Evolutionary conservation across 495 filamentous ascomycete species (phyloP), one percentile per base, ranked within the genome.

Genomic region (Hyaloscypha finlandica): DNA sequence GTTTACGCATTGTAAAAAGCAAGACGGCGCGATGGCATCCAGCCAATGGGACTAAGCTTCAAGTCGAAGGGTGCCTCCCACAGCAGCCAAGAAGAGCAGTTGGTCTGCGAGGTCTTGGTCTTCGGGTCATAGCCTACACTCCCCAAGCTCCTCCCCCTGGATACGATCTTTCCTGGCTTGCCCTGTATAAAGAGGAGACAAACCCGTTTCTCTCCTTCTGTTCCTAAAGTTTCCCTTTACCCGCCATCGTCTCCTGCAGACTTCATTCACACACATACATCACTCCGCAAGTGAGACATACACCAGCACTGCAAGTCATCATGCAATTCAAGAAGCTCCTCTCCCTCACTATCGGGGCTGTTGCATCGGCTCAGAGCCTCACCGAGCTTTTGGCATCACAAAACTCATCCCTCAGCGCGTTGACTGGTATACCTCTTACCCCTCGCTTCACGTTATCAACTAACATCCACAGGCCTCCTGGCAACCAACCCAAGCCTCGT

Each of bases 321-420:
- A 80, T 83, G 80, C 77, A 79, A 53, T 61, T 76, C 66, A 80
- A 77, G 63, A 61, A 64, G 35, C 64, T 81, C 16, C 31, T 77
- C 25, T 52, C 72, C 6, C 29, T 80, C 55, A 30, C 63, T 65
- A 33, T 65, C 6, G 63, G 63, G 51, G 63, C 54, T 52, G 55
- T 70, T 9, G 73, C 74, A 52, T 70, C 73, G 9, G 77, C 75
- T 14, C 76, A 81, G 52, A 72, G 69, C 35, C 69, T 79, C 19
- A 63, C 65, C 20, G 76, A 79, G n/a, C 74, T 79, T 33, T 74
- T 80, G 25, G 68, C 77, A 9, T 67, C 68, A 8, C 56, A 59
- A 16, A 59, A 37, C 32, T 59, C 55, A 6, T 58, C 59, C 20
- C 74, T 83, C 20, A 79, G 77, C 0, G 74, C 74, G 31, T 73